These are phyloP conservation scores for Vaucheria bursata DNA, from an alignment of 352 stramenopile species.

Conservation along the genomic window DNA sequence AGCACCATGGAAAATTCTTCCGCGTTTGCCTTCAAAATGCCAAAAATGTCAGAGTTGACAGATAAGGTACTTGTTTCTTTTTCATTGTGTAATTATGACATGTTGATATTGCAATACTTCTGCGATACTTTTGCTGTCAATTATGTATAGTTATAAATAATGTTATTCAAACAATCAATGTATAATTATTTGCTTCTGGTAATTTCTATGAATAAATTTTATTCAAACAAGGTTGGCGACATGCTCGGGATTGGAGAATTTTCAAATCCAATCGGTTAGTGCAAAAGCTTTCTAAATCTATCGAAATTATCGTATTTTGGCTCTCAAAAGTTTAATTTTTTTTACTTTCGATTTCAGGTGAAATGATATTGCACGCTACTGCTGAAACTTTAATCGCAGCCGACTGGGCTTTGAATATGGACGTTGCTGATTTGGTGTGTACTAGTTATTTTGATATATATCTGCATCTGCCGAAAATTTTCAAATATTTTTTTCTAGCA, in stretches of 20 bases:
- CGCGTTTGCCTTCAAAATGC: conserved; percentile 10
- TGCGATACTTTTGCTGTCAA: too few relatives aligned
- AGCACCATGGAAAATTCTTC: too few relatives aligned
- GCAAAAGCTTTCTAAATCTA: neutral
- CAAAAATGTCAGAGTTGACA: neutral
- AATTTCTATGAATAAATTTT: too few relatives aligned
- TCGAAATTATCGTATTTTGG: neutral
- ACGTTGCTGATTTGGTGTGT: conserved; percentile 38
- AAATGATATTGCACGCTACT: conserved; percentile 19
- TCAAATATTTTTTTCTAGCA: too few relatives aligned
- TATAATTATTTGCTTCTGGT: too few relatives aligned
- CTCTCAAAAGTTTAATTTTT: neutral
- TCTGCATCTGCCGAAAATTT: too few relatives aligned
- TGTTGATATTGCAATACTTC: too few relatives aligned
- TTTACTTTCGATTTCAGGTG: neutral
- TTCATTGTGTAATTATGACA: too few relatives aligned
- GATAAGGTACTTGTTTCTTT: neutral
- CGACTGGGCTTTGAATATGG: conserved; percentile 42
- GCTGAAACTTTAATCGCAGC: conserved; percentile 34
- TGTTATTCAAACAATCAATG: too few relatives aligned
- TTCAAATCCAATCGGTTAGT: neutral
- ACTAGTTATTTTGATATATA: neutral
- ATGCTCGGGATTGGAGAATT: conserved; percentile 5
- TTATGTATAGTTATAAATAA: too few relatives aligned
- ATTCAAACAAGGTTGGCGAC: neutral